These are phyloP conservation scores for Didymella glomerata DNA, from an alignment of 2,329 filamentous ascomycete species.

Conservation along the genomic window DNA sequence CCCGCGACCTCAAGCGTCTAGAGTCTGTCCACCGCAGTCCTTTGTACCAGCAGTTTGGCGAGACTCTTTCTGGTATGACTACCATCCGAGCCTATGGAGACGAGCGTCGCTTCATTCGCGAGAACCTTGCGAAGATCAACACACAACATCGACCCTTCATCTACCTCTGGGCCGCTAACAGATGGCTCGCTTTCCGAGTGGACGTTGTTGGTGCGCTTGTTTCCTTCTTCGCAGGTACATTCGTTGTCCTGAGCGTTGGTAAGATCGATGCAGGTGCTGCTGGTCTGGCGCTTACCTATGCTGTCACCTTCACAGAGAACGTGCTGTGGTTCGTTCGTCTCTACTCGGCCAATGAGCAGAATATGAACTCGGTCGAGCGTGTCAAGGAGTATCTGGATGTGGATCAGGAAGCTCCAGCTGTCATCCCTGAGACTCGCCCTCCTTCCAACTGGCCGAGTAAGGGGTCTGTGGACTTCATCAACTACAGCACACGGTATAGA, in stretches of 20 bases:
- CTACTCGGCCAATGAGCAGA: conserved; percentile 95
- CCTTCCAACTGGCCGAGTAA: conserved; percentile 82
- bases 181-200: conserved; percentile 93
- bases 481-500: conserved; percentile 90
- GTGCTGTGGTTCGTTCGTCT: conserved; percentile 95
- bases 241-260: conserved; percentile 84
- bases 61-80: conserved; percentile 92
- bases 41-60: conserved; percentile 96
- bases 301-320: conserved; percentile 96
- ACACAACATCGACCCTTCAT: conserved; percentile 92
- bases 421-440: conserved; percentile 81
- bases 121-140: conserved; percentile 89
- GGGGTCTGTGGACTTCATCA: conserved; percentile 85
- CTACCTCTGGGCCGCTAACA: conserved; percentile 94
- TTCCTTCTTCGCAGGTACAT: conserved; percentile 90
- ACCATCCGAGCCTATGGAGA: conserved; percentile 97
- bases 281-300: conserved; percentile 93
- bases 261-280: conserved; percentile 89
- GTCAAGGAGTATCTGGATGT: conserved; percentile 97
- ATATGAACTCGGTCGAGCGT: conserved; percentile 98
- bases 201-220: conserved; percentile 91
- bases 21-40: conserved; percentile 95
- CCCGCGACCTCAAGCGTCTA: conserved; percentile 92
- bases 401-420: conserved; percentile 84
- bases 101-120: conserved; percentile 88